phyloP scores from a whole-genome alignment of 148 eudicot genomes.

The Cornus suecica region DNA sequence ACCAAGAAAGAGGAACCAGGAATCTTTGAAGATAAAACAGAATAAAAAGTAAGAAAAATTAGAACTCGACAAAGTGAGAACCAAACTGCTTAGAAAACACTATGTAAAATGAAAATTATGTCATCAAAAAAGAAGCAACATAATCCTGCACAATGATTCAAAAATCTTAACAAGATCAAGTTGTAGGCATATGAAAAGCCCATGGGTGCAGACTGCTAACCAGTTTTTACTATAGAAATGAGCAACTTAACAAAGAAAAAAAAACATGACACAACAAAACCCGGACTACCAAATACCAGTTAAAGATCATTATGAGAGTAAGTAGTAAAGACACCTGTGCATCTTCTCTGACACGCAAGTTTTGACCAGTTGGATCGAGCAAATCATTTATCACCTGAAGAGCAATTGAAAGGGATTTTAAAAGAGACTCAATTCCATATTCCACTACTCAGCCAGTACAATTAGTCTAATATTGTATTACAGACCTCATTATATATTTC shows the following conservation, averaged over 20 bases:
- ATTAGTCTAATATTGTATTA: background rate
- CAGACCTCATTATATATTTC: constrained; percentile 97
- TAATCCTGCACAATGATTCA: background rate
- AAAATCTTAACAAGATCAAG: background rate
- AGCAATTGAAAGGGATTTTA: constrained; percentile 2
- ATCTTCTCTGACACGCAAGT: constrained; percentile 96
- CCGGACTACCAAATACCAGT: background rate
- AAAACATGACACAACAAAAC: background rate
- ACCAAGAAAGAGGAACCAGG: background rate
- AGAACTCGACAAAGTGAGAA: background rate
- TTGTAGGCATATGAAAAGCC: background rate
- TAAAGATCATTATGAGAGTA: background rate
- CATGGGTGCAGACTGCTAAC: background rate
- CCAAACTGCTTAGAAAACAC: background rate
- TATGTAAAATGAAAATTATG: background rate
- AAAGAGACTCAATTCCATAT: background rate
- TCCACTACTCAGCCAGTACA: background rate
- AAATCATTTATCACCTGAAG: constrained; percentile 89
- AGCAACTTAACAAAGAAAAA: background rate
- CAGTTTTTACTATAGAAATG: background rate
- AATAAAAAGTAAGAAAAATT: background rate
- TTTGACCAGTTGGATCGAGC: constrained; percentile 98
- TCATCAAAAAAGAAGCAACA: background rate
- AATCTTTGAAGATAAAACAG: background rate
- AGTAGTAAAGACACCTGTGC: constrained; percentile 61